Percentiles rank a stretch among this genome's conserved stretches.
phyloP scores from a whole-genome alignment of 2,329 filamentous ascomycete genomes.

The Colletotrichum sidae region DNA sequence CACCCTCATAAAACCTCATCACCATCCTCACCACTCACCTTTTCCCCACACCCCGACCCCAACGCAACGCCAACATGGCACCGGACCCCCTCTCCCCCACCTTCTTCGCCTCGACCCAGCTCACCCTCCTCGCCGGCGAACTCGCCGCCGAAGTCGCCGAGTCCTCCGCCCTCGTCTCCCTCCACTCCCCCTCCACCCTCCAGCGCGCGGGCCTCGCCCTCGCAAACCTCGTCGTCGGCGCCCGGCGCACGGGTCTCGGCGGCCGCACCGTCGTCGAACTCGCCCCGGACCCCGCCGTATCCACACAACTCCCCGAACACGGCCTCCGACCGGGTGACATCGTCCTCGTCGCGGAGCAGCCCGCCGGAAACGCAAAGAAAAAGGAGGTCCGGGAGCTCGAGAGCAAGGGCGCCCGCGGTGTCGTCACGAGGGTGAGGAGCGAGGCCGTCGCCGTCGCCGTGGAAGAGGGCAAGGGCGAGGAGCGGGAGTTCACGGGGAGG shows the following conservation, averaged over 20 bases:
- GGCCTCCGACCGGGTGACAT: slow-evolving; percentile 83
- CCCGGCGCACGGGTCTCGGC: slow-evolving; percentile 88
- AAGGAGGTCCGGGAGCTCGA: slow-evolving; percentile 78
- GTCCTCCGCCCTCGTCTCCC: slow-evolving; percentile 74
- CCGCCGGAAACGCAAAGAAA: slow-evolving; percentile 77
- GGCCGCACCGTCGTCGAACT: slow-evolving; percentile 93
- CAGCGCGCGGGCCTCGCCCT: slow-evolving; percentile 84
- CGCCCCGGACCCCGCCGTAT: slow-evolving; percentile 75
- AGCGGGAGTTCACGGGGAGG: slow-evolving; percentile 56
- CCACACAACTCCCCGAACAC: slow-evolving; percentile 76
- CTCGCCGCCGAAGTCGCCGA: slow-evolving; percentile 78
- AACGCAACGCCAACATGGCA: slow-evolving; percentile 46
- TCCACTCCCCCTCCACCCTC: slow-evolving; percentile 75
- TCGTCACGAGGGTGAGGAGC: slow-evolving; percentile 74
- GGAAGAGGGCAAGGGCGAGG: slow-evolving; percentile 70
- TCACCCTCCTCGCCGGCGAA: slow-evolving; percentile 77
- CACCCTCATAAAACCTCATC: too few species aligned
- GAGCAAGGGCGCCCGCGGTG: slow-evolving; percentile 75
- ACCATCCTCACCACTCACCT: background rate
- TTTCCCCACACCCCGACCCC: too few species aligned
- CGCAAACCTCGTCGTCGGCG: slow-evolving; percentile 78
- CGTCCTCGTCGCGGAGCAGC: slow-evolving; percentile 80
- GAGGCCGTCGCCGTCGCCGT: slow-evolving; percentile 74
- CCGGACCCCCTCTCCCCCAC: slow-evolving; percentile 68
- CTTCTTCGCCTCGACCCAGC: slow-evolving; percentile 77